These are phyloP conservation scores for Fusarium sp. DNA, from an alignment of 2,329 filamentous ascomycete species.

Conservation along the genomic window DNA sequence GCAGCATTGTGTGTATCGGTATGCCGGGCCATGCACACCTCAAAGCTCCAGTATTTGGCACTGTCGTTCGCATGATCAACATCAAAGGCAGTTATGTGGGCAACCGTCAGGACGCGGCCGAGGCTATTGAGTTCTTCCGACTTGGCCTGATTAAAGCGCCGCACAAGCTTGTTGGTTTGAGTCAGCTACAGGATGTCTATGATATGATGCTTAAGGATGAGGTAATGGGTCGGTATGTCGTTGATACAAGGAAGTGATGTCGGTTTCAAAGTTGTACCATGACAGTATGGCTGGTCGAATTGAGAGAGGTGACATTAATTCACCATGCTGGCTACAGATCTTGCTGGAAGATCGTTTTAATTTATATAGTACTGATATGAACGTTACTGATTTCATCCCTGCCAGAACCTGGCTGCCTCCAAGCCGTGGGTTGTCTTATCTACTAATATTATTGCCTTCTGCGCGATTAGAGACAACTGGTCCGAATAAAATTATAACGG, in stretches of 20 bases:
- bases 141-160: constrained; percentile 87
- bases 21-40: constrained; percentile 83
- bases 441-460: too few species aligned
- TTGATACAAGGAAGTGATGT: constrained; percentile 73
- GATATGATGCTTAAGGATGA: constrained; percentile 73
- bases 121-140: constrained; percentile 90
- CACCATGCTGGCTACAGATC: too few species aligned
- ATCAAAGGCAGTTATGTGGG: constrained; percentile 96
- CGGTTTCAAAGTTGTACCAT: too few species aligned
- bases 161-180: constrained; percentile 84
- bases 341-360: too few species aligned
- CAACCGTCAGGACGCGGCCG: constrained; percentile 85
- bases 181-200: constrained; percentile 81
- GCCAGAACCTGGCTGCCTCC: too few species aligned
- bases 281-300: too few species aligned
- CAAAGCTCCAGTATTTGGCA: constrained; percentile 86
- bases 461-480: too few species aligned
- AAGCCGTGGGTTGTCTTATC: too few species aligned
- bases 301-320: too few species aligned
- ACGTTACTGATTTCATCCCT: too few species aligned
- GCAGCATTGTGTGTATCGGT: constrained; percentile 87
- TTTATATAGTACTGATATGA: too few species aligned
- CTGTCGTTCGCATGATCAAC: constrained; percentile 86
- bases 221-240: constrained; percentile 80
- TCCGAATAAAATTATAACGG: too few species aligned